phyloP scores from a whole-genome alignment of 2,329 filamentous ascomycete genomes.

The Trichophyton simii region DNA sequence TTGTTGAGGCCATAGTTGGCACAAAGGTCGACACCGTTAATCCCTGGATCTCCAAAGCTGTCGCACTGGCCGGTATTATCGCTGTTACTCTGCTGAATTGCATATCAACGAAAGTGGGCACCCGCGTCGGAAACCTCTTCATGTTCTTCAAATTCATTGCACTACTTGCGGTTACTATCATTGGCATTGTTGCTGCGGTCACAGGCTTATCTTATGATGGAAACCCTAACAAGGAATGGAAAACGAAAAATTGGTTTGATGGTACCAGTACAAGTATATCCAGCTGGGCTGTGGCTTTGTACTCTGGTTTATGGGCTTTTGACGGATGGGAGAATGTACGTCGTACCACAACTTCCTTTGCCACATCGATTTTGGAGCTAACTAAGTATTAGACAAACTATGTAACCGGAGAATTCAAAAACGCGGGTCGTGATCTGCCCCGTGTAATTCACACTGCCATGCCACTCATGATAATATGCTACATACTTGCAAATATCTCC shows the following conservation, averaged over 20 bases:
- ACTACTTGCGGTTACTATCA: constrained; percentile 71
- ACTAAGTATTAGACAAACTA: constrained; percentile 64
- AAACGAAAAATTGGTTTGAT: constrained; percentile 74
- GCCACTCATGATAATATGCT: constrained; percentile 81
- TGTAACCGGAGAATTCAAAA: constrained; percentile 91
- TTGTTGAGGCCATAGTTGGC: constrained; percentile 76
- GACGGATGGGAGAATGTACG: constrained; percentile 97
- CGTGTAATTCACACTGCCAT: constrained; percentile 94
- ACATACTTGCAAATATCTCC: constrained; percentile 78
- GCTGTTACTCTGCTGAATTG: constrained; percentile 77
- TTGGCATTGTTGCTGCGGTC: constrained; percentile 74
- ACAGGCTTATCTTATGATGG: constrained; percentile 73
- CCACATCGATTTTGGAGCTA: background rate
- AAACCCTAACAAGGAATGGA: constrained; percentile 71
- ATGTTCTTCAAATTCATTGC: constrained; percentile 97
- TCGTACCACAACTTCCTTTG: constrained; percentile 14
- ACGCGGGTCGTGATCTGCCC: constrained; percentile 77
- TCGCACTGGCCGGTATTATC: constrained; percentile 64
- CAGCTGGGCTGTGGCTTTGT: constrained; percentile 85
- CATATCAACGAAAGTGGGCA: constrained; percentile 77
- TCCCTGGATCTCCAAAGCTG: constrained; percentile 79
- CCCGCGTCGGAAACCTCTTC: constrained; percentile 75
- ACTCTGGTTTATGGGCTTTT: constrained; percentile 93
- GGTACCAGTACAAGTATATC: constrained; percentile 68
- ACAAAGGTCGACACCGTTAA: constrained; percentile 71